Conservation (phyloP, 148 eudicot genomes). For the Arbutus unedo region DNA sequence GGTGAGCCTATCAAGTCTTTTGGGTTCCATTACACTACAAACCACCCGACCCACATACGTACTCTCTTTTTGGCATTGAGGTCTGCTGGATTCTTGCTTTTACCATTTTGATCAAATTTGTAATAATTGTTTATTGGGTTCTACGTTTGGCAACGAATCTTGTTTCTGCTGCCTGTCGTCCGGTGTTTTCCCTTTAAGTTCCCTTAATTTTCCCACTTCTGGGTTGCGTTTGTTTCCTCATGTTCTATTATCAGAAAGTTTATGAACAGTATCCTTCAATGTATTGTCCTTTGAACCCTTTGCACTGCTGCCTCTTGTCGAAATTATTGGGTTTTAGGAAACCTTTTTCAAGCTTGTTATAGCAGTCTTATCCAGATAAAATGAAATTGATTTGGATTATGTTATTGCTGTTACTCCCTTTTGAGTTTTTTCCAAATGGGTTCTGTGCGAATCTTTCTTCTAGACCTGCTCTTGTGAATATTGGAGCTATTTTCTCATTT, state of each 20-base stretch:
- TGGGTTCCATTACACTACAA: not conserved
- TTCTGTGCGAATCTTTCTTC: constrained; percentile 39
- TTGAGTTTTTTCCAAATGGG: constrained; percentile 38
- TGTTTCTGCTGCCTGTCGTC: not conserved
- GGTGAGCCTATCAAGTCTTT: too few species aligned
- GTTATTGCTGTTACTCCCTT: constrained; percentile 27
- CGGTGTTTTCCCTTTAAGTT: not conserved
- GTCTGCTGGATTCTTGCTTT: not conserved
- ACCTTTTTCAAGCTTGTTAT: not conserved
- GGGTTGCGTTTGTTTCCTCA: not conserved
- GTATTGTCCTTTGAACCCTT: too few species aligned
- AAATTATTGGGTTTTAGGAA: too few species aligned
- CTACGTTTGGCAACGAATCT: not conserved
- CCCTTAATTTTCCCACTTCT: not conserved
- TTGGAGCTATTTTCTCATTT: constrained; percentile 84
- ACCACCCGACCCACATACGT: not conserved
- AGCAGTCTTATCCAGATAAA: constrained; percentile 9
- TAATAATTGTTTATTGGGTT: not conserved
- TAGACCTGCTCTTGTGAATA: constrained; percentile 66
- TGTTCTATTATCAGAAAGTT: too few species aligned
- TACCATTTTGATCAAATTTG: not conserved
- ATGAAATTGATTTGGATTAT: constrained; percentile 43
- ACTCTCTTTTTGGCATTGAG: not conserved
- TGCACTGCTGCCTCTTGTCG: too few species aligned
- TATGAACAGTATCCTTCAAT: too few species aligned